These are phyloP conservation scores for Calocybe cyanea DNA, from an alignment of 768 basidiomycete genomes.

Conservation along the genomic window DNA sequence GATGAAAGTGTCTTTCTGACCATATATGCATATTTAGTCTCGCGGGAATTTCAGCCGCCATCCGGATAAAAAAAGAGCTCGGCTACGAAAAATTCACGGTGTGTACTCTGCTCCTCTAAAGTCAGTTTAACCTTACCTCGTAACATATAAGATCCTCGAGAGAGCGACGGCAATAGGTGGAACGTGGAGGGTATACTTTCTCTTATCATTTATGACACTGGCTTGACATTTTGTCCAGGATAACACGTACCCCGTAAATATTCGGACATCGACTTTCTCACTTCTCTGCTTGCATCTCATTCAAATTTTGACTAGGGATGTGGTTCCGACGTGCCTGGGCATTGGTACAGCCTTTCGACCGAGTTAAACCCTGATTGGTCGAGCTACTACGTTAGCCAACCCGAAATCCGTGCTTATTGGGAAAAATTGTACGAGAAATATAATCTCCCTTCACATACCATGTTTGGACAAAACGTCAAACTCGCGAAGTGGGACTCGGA, in stretches of 20 bases:
- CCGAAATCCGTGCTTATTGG: slow-evolving; percentile 51
- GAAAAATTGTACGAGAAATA: slow-evolving; percentile 42
- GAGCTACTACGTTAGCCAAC: slow-evolving; percentile 41
- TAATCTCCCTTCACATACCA: slow-evolving; percentile 35
- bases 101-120: slow-evolving; percentile 9
- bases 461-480: slow-evolving; percentile 37
- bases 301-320: slow-evolving; percentile 34
- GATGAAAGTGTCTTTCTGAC: too few relatives aligned
- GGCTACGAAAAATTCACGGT: slow-evolving; percentile 47
- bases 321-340: slow-evolving; percentile 51
- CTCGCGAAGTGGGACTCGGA: slow-evolving; percentile 43
- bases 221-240: slow-evolving; percentile 28
- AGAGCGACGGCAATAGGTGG: slow-evolving; percentile 45
- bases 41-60: slow-evolving; percentile 45
- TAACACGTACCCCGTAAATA: slow-evolving; percentile 49
- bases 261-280: neutral
- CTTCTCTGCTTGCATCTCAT: neutral
- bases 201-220: neutral
- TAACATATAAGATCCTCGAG: slow-evolving; percentile 43
- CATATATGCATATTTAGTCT: slow-evolving; percentile 35
- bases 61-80: slow-evolving; percentile 40
- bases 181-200: slow-evolving; percentile 50
- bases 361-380: slow-evolving; percentile 53
- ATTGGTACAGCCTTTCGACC: slow-evolving; percentile 54
- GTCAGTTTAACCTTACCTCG: neutral